Evolutionary conservation across 352 stramenopile genomes (phyloP).

Genomic region (Phytopythium litorale): DNA sequence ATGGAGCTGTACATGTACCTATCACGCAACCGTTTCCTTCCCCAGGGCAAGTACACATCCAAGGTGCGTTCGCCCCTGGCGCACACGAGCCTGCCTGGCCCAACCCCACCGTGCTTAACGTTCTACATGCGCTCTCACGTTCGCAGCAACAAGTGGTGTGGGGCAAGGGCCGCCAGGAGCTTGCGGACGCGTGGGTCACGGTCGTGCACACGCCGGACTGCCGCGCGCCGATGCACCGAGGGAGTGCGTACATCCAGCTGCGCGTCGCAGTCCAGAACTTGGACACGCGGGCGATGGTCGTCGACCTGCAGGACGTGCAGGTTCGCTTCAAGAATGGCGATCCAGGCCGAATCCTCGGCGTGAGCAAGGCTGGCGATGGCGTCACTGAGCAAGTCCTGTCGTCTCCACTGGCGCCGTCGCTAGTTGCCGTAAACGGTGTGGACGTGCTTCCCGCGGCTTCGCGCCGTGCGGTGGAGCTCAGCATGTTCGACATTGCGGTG

Average conservation of each 20-base stretch:
- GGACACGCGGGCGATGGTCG: constrained; percentile 37
- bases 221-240: constrained; percentile 27
- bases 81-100: neutral
- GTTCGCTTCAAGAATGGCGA: constrained; percentile 68
- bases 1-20: constrained; percentile 62
- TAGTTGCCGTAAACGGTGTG: constrained; percentile 56
- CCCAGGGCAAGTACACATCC: constrained; percentile 59
- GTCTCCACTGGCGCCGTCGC: constrained; percentile 32
- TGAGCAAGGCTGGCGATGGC: constrained; percentile 7
- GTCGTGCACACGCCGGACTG: constrained; percentile 70
- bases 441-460: constrained; percentile 22
- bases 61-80: constrained; percentile 22
- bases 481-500: constrained; percentile 69
- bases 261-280: constrained; percentile 71
- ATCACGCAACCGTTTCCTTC: constrained; percentile 47
- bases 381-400: neutral
- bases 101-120: neutral
- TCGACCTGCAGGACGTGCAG: constrained; percentile 59
- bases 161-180: constrained; percentile 57
- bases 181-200: constrained; percentile 71
- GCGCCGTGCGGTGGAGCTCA: constrained; percentile 34
- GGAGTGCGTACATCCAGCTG: constrained; percentile 51
- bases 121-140: neutral
- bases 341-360: constrained; percentile 39
- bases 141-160: constrained; percentile 57